Evolutionary conservation across 2,329 filamentous ascomycete species (phyloP).

Genomic region (Trichophyton schoenleinii): DNA sequence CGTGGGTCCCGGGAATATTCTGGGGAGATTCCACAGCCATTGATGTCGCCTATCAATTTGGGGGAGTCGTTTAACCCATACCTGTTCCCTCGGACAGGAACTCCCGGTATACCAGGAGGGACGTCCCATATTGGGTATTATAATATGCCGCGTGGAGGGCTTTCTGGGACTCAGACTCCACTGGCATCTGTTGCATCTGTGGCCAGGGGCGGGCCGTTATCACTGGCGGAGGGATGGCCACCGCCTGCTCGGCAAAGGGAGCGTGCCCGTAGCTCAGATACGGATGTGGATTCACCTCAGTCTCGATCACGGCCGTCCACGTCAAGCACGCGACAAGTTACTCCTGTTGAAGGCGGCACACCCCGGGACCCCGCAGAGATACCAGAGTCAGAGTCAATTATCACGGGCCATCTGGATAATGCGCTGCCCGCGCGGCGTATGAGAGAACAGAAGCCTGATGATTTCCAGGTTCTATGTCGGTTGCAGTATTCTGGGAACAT

Average conservation of each 20-base stretch:
- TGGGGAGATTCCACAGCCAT: conserved; percentile 18
- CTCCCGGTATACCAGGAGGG: conserved; percentile 37
- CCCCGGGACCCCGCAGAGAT: not conserved
- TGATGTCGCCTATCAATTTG: conserved; percentile 26
- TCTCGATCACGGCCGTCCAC: conserved; percentile 35
- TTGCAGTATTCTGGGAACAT: conserved; percentile 83
- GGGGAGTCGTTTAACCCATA: conserved; percentile 29
- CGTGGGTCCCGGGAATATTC: conserved; percentile 22
- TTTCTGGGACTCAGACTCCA: conserved; percentile 38
- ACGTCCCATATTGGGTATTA: conserved; percentile 36
- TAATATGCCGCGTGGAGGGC: conserved; percentile 36
- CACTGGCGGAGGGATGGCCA: conserved; percentile 24
- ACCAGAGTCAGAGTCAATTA: not conserved
- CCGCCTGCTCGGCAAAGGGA: conserved; percentile 9
- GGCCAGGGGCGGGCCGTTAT: conserved; percentile 23
- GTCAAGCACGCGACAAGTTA: conserved; percentile 14
- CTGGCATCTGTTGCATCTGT: conserved; percentile 37
- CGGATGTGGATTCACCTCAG: conserved; percentile 24
- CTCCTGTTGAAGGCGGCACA: not conserved
- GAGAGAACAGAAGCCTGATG: conserved; percentile 65
- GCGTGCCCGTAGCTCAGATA: conserved; percentile 18
- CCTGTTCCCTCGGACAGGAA: conserved; percentile 34
- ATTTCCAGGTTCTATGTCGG: conserved; percentile 84
- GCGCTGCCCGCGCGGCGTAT: conserved; percentile 38
- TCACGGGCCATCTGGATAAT: not conserved